These are phyloP conservation scores for Sphaerulina vaccinii DNA, from an alignment of 2,329 filamentous ascomycete genomes.

Conservation along the genomic window DNA sequence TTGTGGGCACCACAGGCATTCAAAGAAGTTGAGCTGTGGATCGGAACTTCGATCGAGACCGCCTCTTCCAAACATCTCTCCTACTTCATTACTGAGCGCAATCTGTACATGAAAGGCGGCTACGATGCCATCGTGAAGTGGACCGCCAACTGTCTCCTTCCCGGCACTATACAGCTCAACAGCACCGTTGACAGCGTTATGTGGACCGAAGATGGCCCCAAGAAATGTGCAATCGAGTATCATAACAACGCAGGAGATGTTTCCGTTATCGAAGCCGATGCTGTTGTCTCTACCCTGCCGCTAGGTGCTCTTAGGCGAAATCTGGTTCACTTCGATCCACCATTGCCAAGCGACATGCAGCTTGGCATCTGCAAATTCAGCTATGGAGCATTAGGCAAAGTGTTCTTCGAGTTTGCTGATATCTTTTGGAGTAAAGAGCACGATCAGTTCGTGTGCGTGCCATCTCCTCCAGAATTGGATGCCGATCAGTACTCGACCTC, in stretches of 20 bases:
- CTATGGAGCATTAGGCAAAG: constrained; percentile 46
- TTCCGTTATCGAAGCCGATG: constrained; percentile 39
- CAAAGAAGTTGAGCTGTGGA: constrained; percentile 47
- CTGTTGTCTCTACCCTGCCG: constrained; percentile 43
- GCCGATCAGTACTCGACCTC: constrained; percentile 32
- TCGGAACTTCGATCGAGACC: constrained; percentile 44
- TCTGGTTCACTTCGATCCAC: constrained; percentile 42
- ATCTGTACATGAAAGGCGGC: constrained; percentile 49
- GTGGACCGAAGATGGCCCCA: constrained; percentile 38
- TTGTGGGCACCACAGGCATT: constrained; percentile 47
- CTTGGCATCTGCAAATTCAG: constrained; percentile 40
- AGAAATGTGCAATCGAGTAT: constrained; percentile 30
- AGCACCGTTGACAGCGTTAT: constrained; percentile 41
- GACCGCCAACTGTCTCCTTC: constrained; percentile 41
- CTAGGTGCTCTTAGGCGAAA: constrained; percentile 43
- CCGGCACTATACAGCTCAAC: constrained; percentile 41
- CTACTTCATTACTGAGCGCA: constrained; percentile 47
- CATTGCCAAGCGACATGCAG: constrained; percentile 40
- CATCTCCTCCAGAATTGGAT: constrained; percentile 35
- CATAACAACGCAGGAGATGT: constrained; percentile 28
- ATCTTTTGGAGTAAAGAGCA: constrained; percentile 49
- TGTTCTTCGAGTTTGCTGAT: constrained; percentile 46
- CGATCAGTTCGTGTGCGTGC: constrained; percentile 48
- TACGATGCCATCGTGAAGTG: constrained; percentile 47
- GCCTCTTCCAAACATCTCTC: constrained; percentile 45